Evolutionary conservation across 768 basidiomycete species (phyloP).

Genomic region (Termitomyces sp.): DNA sequence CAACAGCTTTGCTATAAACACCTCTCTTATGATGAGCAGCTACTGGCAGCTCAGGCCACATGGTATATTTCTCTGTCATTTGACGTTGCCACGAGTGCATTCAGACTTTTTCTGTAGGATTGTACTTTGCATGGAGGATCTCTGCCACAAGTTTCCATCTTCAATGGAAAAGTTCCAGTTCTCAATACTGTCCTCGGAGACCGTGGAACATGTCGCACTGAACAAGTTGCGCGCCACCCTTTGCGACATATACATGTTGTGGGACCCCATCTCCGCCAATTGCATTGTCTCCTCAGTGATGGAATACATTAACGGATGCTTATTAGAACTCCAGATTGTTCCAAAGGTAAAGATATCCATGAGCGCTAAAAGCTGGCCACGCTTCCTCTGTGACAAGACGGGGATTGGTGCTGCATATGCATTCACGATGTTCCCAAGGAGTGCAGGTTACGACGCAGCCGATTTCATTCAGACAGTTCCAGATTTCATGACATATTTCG

Average conservation of each 20-base stretch:
- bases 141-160: not conserved
- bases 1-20: not conserved
- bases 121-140: not conserved
- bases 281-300: conserved; percentile 3
- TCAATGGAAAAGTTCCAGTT: not conserved
- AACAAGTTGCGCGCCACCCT: not conserved
- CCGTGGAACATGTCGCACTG: not conserved
- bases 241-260: not conserved
- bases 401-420: conserved; percentile 1
- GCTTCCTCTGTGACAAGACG: conserved; percentile 1
- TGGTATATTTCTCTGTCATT: not conserved
- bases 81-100: not conserved
- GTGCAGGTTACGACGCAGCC: not conserved
- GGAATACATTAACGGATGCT: conserved; percentile 1
- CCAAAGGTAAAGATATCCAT: not conserved
- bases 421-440: conserved; percentile 1
- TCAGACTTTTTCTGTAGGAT: not conserved
- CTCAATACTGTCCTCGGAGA: not conserved
- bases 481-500: not conserved
- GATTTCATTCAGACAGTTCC: not conserved
- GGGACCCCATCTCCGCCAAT: not conserved
- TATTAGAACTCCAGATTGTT: not conserved
- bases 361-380: not conserved
- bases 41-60: not conserved
- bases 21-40: not conserved